Base-by-base conservation (phyloP, 768 basidiomycete species). In the Rhodosporidiobolus sp. region DNA sequence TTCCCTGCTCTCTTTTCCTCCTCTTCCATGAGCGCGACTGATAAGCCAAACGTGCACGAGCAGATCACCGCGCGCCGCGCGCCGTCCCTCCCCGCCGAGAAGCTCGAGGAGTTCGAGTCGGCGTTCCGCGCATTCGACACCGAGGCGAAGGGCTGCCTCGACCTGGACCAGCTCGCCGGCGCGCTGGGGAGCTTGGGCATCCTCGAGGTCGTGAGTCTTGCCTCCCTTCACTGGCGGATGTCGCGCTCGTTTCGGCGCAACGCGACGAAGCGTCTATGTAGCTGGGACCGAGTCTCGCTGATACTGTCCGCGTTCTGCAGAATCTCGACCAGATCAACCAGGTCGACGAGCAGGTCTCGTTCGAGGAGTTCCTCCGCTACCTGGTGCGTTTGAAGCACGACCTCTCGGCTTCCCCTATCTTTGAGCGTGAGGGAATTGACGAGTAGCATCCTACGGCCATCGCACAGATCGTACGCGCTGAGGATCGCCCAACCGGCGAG, bases 71-170 rank as follows among this genome's bases (percentile, higher is more conserved):
- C 96, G 20, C 86, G 92, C 56, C 92, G 91, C 77, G 89, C 92
- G 87, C 90, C 92, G 34, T 96, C 97, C 79, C 82, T 99, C 73
- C 95, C 95, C 0, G 94, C 96, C 0, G 94, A 92, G 22, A 92
- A 94, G 79, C 84, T 98, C 32, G 95, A 98, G 79, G 94, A 97
- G 79, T 95, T 96, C 76, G 95, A 98, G 81, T 88, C 89, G 79
- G 95, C 94, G 1, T 98, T 99, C 88, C 87, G 94, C 63, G 94
- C 97, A 82, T 99, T 99, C 78, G 95, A 97, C 81, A 88, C 88
- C 73, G 94, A 97, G 76, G 90, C 91, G 77, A 88, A 89, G 50
- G 96, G 97, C 79, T 93, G 92, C 0, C 86, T 98, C 50, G 87
- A 86, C 70, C 79, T 89, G 69, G 85, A 91, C 11, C 93, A 97